Base-by-base conservation (phyloP, 768 basidiomycete genomes). In the Antrodiella citrinella region DNA sequence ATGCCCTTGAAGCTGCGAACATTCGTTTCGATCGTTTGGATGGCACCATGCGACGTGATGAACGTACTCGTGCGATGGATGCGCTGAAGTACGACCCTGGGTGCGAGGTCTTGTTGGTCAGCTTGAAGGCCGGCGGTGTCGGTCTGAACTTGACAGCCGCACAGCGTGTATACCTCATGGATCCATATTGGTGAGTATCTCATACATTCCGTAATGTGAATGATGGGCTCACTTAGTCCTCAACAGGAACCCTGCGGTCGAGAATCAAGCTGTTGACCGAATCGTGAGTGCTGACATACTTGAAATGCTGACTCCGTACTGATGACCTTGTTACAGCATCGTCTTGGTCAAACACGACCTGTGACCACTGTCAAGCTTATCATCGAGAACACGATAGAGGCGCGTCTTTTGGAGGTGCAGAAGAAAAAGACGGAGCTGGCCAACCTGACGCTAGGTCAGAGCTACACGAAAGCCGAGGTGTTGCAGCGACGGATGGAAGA, bases 41-140 rank as follows among this genome's bases (percentile, higher is more conserved):
- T 65, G 96, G 96, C 1, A 93, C 91, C 2, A 99, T 99, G 96
- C 94, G 89, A 64, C 85, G 95, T 44, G 94, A 96, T 48, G 93
- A 95, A 49, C 83, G 96, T 15, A 86, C 82, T 11, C 77, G 79
- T 49, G 90, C 96, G 3, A 94, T 97, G 87, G 92, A 96, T 13
- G 81, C 85, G 2, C 74, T 99, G 51, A 94, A 93, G 69, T 76
- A 78, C 55, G 93, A 99, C 60, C 92, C 91, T 12, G 73, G 72
- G 21, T 91, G 90, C 62, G 96, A 99, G 71, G 91, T 99, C 13
- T 74, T 99, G 39, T 76, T 99, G 25, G 94, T 99, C 60, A 96
- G 93, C 63, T 73, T 98, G 57, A 89, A 95, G 61, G 96, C 96
- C 4, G 96, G 96, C 48, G 96, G 96, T 48, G 96, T 99, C 4